Base-by-base conservation (phyloP, 257 asterid species). In the Solanum dulcamara region DNA sequence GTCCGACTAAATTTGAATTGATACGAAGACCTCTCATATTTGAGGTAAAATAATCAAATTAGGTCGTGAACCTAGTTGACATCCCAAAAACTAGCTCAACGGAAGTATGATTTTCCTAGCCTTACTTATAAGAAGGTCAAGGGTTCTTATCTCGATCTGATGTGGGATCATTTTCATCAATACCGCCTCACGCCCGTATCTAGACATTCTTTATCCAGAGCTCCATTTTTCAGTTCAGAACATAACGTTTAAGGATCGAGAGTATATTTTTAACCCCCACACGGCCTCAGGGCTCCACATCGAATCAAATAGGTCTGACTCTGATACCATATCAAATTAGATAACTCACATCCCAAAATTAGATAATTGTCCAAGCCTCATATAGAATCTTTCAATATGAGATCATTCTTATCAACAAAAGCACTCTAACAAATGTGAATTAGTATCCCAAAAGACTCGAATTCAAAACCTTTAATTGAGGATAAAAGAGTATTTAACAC, bases 11-110 rank as follows among this genome's bases (percentile, higher is more conserved):
- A 68, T 17, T 68, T 18, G 0, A 15, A 33, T 33, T 68, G 3
- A 0, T 0, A 15, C 4, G 0, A 4, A 33, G 0, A 14, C 13
- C 6, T 15, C n/a, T 15, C 5, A 32, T 8, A 15, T 3, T 4
- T 0, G 12, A 32, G 2, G 0, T 0, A 67, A 7, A 0, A 0
- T 1, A 3, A 12, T 57, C 30, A 22, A 57, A 57, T 57, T 57
- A 22, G 2, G 6, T 55, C 14, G 7, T 2, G 0, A 1, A 0
- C 0, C 0, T 20, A 53, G 18, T 0, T 53, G 2, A 7, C 1
- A 20, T 55, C 1, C 7, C 5, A 55, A 20, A 55, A 55, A 55
- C 0, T 55, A 55, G 2, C 1, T 55, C n/a, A n/a, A n/a, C n/a
- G n/a, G n/a, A n/a, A n/a, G n/a, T n/a, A n/a, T n/a, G n/a, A n/a